Evolutionary conservation across 2,329 filamentous ascomycete species (phyloP), one percentile per base, ranked within the genome.

Genomic region (Mycocentrospora acerina): DNA sequence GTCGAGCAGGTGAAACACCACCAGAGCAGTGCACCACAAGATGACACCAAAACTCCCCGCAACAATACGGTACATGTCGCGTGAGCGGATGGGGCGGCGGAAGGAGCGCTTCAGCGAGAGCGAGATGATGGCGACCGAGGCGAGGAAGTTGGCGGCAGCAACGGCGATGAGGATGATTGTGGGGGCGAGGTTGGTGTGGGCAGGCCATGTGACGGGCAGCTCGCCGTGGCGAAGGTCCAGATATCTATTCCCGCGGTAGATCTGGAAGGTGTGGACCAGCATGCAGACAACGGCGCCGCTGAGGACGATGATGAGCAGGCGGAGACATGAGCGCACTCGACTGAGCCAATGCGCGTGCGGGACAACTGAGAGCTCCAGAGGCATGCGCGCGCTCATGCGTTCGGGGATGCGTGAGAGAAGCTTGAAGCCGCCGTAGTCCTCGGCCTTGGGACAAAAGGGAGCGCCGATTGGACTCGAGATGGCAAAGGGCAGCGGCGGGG

Each of bases 171-270:
- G 52, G n/a, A 66, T 48, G 11, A 64, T 53, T 22, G 60, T 66
- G n/a, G 64, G 60, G 5, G 54, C 57, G 19, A 66, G 62, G 34
- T 66, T 66, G 16, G 62, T 66, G 34, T 55, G 53, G 22, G 62
- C 61, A 14, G 64, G 64, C 64, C 64, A 67, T 35, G 57, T 58
- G 59, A 65, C 66, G 45, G 64, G 62, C 37, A 66, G 49, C 44
- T 67, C 62, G 28, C 62, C 62, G 14, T 58, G 59, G 37, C 62
- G 56, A 38, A 66, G 59, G 43, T 66, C 62, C 41, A 66, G 52
- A 42, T 60, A 64, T 30, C 50, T 46, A 46, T 66, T 65, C 35
- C 62, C 55, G 34, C 61, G 57, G 33, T 60, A 65, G 35, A 65
- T 61, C 35, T 59, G 46, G 34, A 67, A 57, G 13, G 62, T 66